phyloP scores from a whole-genome alignment of 164 flowering plant species.

The Magnolia changhungtana region DNA sequence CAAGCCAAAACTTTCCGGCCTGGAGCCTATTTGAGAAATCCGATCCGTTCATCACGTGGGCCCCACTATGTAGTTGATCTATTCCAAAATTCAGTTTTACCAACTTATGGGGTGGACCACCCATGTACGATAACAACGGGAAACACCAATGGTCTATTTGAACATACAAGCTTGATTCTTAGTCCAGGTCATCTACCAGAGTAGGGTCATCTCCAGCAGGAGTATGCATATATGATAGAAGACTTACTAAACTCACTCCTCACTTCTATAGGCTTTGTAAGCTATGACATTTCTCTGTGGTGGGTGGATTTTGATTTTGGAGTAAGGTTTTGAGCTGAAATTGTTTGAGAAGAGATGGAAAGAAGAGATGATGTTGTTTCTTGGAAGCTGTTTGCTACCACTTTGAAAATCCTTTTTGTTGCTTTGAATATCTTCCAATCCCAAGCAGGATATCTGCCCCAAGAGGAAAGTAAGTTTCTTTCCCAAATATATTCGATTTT shows the following conservation, averaged over 20 bases:
- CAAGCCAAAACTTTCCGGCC: no score
- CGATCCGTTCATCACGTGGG: no score
- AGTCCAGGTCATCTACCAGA: no score
- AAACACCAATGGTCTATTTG: no score
- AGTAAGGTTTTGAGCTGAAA: not conserved
- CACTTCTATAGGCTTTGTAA: no score
- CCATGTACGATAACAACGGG: no score
- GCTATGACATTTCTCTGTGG: not conserved
- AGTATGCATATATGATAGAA: not conserved
- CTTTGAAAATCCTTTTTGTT: not conserved
- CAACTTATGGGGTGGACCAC: no score
- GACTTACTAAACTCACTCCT: not conserved
- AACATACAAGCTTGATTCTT: no score
- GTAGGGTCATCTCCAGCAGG: no score
- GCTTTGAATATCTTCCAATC: not conserved
- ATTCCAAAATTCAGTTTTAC: no score
- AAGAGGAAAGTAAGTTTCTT: not conserved
- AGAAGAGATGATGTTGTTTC: not conserved
- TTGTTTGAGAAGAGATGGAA: not conserved
- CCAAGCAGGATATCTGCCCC: not conserved
- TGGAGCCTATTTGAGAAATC: no score
- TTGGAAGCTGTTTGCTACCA: not conserved
- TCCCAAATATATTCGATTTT: not conserved
- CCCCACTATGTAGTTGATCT: no score
- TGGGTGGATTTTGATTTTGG: not conserved